Conservation (phyloP, 768 basidiomycete genomes). For the Suillus brevipes region DNA sequence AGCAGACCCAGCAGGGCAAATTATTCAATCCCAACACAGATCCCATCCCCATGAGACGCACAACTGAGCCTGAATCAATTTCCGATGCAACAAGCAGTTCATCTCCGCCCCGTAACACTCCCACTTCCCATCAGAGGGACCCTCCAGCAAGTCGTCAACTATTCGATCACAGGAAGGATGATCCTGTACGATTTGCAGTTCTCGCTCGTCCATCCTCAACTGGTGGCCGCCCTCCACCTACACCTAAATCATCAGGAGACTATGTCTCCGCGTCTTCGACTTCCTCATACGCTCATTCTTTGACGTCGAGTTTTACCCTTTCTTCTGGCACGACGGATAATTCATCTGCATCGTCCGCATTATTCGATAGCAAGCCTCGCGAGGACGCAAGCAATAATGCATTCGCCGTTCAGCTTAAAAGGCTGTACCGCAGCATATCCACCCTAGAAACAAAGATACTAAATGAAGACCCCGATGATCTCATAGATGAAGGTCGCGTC, state of each 20-base stretch:
- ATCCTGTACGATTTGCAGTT: conserved; percentile 79
- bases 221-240: conserved; percentile 44
- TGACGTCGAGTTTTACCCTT: conserved; percentile 67
- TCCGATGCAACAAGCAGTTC: conserved; percentile 60
- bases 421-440: conserved; percentile 80
- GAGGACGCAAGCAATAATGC: conserved; percentile 64
- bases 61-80: conserved; percentile 63
- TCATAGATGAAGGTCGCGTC: conserved; percentile 40
- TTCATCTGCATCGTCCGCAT: conserved; percentile 69
- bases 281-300: conserved; percentile 71
- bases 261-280: conserved; percentile 74
- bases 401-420: conserved; percentile 75
- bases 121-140: conserved; percentile 39
- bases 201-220: conserved; percentile 48
- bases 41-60: conserved; percentile 58
- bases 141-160: conserved; percentile 50
- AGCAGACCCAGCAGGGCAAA: conserved; percentile 41
- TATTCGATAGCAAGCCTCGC: conserved; percentile 58
- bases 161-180: conserved; percentile 88
- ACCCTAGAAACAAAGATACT: conserved; percentile 76
- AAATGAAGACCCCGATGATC: conserved; percentile 58
- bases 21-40: conserved; percentile 77
- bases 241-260: conserved; percentile 66
- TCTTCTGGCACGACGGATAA: conserved; percentile 73
- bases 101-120: conserved; percentile 35